Evolutionary conservation across 2,329 filamentous ascomycete genomes (phyloP).

Genomic region (Cladosporium sp.): DNA sequence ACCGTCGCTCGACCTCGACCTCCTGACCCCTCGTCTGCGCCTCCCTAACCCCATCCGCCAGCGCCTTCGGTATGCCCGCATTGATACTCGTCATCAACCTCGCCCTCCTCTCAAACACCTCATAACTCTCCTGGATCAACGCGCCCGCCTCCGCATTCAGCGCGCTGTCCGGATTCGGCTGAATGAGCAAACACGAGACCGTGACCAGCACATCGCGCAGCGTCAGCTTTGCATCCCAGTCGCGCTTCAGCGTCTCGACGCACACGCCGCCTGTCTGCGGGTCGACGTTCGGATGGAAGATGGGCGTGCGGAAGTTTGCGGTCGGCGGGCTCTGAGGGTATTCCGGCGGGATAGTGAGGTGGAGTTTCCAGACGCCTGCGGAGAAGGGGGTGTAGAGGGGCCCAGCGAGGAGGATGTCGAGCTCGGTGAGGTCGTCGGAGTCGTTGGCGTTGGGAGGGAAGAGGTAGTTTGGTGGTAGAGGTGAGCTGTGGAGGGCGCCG

Average conservation of each 20-base stretch:
- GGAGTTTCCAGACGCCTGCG: conserved; percentile 53
- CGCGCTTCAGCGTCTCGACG: conserved; percentile 58
- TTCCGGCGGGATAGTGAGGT: conserved; percentile 53
- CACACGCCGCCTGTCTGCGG: conserved; percentile 56
- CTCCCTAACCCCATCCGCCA: conserved; percentile 42
- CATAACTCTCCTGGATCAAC: conserved; percentile 54
- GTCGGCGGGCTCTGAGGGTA: conserved; percentile 50
- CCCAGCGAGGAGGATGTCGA: conserved; percentile 53
- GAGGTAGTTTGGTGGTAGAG: conserved; percentile 57
- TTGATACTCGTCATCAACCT: conserved; percentile 58
- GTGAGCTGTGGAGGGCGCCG: conserved; percentile 47
- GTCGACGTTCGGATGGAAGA: conserved; percentile 62
- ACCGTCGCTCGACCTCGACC: conserved; percentile 4
- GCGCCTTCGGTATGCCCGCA: conserved; percentile 45
- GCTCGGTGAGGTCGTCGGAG: conserved; percentile 50
- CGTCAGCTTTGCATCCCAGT: conserved; percentile 54
- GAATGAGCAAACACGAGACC: conserved; percentile 57
- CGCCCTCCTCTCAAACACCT: conserved; percentile 51
- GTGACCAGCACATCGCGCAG: conserved; percentile 54
- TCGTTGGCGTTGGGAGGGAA: conserved; percentile 39
- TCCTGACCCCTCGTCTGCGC: conserved; percentile 47
- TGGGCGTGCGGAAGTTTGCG: conserved; percentile 53
- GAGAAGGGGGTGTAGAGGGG: conserved; percentile 56
- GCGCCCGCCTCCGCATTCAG: conserved; percentile 56
- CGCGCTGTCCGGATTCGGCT: conserved; percentile 59